A percentile compares a stretch with the other conserved stretches of the same genome.
Conservation (phyloP, 192 early-diverging fungal species). For the Gryganskiella cystojenkinii region DNA sequence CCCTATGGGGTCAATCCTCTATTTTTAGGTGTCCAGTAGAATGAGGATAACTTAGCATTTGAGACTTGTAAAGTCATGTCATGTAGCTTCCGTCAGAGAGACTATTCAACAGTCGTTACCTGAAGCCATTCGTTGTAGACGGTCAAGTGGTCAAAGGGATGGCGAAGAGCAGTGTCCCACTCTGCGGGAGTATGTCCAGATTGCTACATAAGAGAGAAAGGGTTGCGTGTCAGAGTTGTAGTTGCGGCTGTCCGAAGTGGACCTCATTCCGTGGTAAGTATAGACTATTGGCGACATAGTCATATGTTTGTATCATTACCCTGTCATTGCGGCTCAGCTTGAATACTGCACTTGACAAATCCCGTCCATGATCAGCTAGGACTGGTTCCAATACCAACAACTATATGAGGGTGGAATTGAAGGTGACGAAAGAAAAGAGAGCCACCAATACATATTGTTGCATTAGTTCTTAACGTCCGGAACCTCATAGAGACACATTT, state of each 20-base stretch:
- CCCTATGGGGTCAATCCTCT: constrained; percentile 28
- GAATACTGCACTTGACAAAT: constrained; percentile 31
- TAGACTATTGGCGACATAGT: background rate
- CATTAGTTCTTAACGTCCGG: background rate
- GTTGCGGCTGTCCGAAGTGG: background rate
- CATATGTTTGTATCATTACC: constrained; percentile 6
- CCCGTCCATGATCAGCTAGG: constrained; percentile 42
- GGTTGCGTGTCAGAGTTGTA: background rate
- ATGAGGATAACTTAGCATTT: background rate
- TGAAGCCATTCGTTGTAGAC: constrained; percentile 50
- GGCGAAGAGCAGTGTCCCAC: constrained; percentile 46
- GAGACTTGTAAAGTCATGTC: background rate
- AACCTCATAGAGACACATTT: too few relatives aligned
- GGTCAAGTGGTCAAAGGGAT: constrained; percentile 42
- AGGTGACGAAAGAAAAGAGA: background rate
- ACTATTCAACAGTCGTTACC: constrained; percentile 13
- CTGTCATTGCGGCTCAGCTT: constrained; percentile 40
- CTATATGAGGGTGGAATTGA: constrained; percentile 2
- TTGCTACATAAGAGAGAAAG: constrained; percentile 4
- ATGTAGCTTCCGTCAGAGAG: too few relatives aligned
- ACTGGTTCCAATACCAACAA: constrained; percentile 25
- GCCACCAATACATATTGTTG: too few relatives aligned
- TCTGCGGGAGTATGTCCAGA: constrained; percentile 30
- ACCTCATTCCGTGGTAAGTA: background rate
- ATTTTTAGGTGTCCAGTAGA: background rate